Evolutionary conservation across 495 filamentous ascomycete genomes (phyloP).

Genomic region (Paragyromitra xinjiangensis): DNA sequence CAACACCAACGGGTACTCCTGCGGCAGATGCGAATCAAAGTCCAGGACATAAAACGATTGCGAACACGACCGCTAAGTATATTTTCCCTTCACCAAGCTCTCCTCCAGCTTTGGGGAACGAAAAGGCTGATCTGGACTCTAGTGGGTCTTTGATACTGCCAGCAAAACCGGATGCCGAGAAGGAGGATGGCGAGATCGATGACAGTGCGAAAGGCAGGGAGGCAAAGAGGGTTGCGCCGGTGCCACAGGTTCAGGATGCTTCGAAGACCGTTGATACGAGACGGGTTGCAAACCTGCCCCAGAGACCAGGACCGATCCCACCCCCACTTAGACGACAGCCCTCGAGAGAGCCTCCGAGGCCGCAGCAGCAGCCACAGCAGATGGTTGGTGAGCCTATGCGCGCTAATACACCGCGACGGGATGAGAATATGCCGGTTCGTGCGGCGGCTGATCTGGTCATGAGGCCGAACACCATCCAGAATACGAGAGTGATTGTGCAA

Average conservation of each 20-base stretch:
- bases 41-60: constrained; percentile 23
- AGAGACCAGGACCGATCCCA: constrained; percentile 38
- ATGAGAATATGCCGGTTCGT: constrained; percentile 41
- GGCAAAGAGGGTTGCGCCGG: constrained; percentile 14
- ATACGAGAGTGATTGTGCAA: constrained; percentile 37
- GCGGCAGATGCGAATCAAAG: constrained; percentile 23
- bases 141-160: constrained; percentile 44
- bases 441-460: constrained; percentile 38
- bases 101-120: background rate
- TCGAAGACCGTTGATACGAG: constrained; percentile 27
- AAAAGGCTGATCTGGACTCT: constrained; percentile 23
- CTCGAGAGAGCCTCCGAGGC: constrained; percentile 46
- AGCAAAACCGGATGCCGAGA: constrained; percentile 48
- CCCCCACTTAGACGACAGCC: constrained; percentile 37
- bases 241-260: constrained; percentile 34
- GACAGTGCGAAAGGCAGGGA: constrained; percentile 51
- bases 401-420: constrained; percentile 48
- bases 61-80: constrained; percentile 40
- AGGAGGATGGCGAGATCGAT: constrained; percentile 59
- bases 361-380: constrained; percentile 46
- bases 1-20: constrained; percentile 40
- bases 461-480: constrained; percentile 28
- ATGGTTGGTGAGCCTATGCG: constrained; percentile 40
- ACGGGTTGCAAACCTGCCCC: constrained; percentile 41
- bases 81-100: background rate